Percentiles rank a stretch among this genome's conserved stretches.
Conservation (phyloP, 129 eudicot genomes). For the Heracleum sosnowskyi region DNA sequence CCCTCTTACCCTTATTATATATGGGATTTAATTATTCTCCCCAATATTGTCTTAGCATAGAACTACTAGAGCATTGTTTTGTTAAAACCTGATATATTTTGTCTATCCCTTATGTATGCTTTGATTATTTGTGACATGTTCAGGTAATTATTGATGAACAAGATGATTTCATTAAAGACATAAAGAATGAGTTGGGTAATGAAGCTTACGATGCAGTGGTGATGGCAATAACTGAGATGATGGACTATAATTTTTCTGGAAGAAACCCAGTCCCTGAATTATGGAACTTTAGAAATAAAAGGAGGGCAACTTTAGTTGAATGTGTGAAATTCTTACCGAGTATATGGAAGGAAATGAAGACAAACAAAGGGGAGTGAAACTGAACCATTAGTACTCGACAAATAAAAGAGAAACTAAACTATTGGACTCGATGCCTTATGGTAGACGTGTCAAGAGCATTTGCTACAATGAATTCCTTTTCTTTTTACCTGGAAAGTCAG, state of each 20-base stretch:
- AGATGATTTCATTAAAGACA: conserved; percentile 20
- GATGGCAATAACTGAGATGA: conserved; percentile 28
- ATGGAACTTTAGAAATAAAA: conserved; percentile 28
- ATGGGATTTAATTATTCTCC: not conserved
- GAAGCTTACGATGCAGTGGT: conserved; percentile 27
- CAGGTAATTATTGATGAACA: conserved; percentile 38
- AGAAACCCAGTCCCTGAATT: conserved; percentile 31
- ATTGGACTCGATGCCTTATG: not conserved
- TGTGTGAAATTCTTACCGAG: conserved; percentile 12
- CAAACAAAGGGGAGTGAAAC: not conserved
- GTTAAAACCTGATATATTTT: not conserved
- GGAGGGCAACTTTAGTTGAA: conserved; percentile 28
- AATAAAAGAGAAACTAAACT: no score
- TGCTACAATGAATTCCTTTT: no score
- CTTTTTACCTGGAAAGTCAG: not conserved
- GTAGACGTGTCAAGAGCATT: not conserved
- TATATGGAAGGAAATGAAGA: conserved; percentile 19
- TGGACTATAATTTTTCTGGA: conserved; percentile 39
- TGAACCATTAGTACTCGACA: not conserved
- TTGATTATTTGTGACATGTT: not conserved
- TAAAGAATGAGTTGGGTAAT: conserved; percentile 19
- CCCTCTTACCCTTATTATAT: no score
- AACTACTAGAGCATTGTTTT: not conserved
- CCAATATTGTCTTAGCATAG: not conserved
- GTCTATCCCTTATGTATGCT: not conserved